phyloP scores from a whole-genome alignment of 768 basidiomycete species.

The Chalciporus pseudorubinellus region DNA sequence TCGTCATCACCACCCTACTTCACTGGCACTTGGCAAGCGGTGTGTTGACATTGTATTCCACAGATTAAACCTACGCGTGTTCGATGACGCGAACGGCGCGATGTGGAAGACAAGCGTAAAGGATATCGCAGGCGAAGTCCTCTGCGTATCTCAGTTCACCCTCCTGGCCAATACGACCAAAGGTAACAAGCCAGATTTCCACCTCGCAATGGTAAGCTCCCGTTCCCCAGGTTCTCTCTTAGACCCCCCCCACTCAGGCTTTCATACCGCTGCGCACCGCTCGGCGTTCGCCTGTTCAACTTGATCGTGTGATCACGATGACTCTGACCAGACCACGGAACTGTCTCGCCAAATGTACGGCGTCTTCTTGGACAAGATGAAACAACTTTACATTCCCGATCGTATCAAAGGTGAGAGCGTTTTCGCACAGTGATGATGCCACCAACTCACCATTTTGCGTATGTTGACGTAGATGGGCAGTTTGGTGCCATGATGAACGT shows the following conservation, averaged over 20 bases:
- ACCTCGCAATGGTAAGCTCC: slow-evolving; percentile 78
- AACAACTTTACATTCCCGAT: slow-evolving; percentile 62
- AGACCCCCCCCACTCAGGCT: no score
- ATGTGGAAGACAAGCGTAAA: slow-evolving; percentile 90
- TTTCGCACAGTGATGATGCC: no score
- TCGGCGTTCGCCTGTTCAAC: background rate
- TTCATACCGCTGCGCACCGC: background rate
- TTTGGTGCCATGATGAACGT: slow-evolving; percentile 99
- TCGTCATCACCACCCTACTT: slow-evolving; percentile 19
- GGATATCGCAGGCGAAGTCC: slow-evolving; percentile 85
- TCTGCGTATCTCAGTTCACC: slow-evolving; percentile 96
- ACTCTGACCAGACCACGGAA: slow-evolving; percentile 53
- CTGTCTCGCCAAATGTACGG: slow-evolving; percentile 68
- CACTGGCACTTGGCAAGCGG: no score
- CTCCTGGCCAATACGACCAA: slow-evolving; percentile 84
- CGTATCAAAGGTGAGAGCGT: slow-evolving; percentile 68
- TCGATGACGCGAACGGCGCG: slow-evolving; percentile 56
- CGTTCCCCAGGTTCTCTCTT: background rate
- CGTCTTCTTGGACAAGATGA: slow-evolving; percentile 67
- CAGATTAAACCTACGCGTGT: slow-evolving; percentile 73
- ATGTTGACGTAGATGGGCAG: slow-evolving; percentile 61
- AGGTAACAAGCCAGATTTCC: slow-evolving; percentile 90
- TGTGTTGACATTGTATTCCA: background rate
- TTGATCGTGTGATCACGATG: background rate
- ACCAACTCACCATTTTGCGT: background rate